A percentile compares a stretch with the other conserved stretches of the same genome.
These are phyloP conservation scores for Chaetomium cochliodes DNA, from an alignment of 495 filamentous ascomycete genomes.

Conservation along the genomic window DNA sequence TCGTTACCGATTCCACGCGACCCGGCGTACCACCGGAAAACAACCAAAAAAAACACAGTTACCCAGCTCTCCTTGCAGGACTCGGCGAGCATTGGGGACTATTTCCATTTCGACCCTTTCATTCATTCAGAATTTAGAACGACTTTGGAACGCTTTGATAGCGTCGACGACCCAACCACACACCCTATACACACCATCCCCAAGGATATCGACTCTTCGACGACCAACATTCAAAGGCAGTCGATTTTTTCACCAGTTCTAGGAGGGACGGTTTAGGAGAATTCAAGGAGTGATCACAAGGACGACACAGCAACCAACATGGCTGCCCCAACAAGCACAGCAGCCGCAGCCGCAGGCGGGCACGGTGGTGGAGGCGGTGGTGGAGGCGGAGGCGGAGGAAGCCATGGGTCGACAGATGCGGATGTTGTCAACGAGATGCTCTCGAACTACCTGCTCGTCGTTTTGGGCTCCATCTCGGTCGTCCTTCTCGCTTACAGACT, in stretches of 20 bases:
- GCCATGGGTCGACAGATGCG: slow-evolving; percentile 20
- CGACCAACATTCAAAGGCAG: neutral
- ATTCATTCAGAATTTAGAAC: neutral
- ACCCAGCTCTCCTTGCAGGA: slow-evolving; percentile 12
- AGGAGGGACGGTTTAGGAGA: neutral
- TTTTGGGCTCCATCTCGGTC: slow-evolving; percentile 45
- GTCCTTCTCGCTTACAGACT: slow-evolving; percentile 49
- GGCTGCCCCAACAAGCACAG: slow-evolving; percentile 12
- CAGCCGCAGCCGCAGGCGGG: slow-evolving; percentile 12
- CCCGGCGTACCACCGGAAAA: neutral
- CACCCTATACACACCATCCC: neutral
- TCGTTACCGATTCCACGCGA: slow-evolving; percentile 1
- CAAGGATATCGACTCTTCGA: neutral
- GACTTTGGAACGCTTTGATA: slow-evolving; percentile 7
- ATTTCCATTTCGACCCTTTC: neutral
- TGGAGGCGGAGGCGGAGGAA: neutral
- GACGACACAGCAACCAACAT: neutral
- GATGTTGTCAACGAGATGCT: slow-evolving; percentile 46
- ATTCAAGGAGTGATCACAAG: neutral
- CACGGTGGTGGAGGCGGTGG: slow-evolving; percentile 1
- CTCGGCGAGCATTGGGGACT: slow-evolving; percentile 14
- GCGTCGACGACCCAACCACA: neutral
- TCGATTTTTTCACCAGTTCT: neutral
- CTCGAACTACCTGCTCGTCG: slow-evolving; percentile 48
- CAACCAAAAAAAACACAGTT: neutral